A percentile compares a stretch with the other conserved stretches of the same genome.
These are phyloP conservation scores for Colletotrichum acutatum DNA, from an alignment of 2,329 filamentous ascomycete genomes.

Conservation along the genomic window DNA sequence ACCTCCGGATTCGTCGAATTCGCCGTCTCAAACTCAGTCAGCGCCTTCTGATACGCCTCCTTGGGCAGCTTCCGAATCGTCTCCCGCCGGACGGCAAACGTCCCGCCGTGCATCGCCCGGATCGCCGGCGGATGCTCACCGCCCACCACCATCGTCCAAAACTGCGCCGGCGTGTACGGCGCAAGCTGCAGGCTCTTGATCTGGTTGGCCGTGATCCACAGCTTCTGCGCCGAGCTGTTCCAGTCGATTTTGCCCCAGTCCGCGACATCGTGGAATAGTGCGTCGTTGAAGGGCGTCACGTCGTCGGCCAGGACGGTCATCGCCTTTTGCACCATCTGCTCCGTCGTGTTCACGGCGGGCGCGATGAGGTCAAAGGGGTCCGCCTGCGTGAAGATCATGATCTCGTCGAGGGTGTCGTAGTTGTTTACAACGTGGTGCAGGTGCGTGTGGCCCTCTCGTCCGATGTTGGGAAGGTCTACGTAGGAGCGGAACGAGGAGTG, in stretches of 20 bases:
- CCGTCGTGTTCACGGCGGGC: constrained; percentile 12
- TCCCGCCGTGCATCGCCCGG: constrained; percentile 36
- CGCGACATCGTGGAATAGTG: constrained; percentile 25
- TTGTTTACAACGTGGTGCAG: constrained; percentile 26
- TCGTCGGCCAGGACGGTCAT: constrained; percentile 8
- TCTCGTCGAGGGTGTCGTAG: constrained; percentile 31
- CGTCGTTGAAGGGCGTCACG: constrained; percentile 35
- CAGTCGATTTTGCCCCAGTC: constrained; percentile 34
- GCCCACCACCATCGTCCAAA: constrained; percentile 25
- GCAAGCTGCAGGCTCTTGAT: constrained; percentile 14
- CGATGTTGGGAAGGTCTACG: constrained; percentile 24
- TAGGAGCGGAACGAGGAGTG: constrained; percentile 34
- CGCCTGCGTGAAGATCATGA: constrained; percentile 35
- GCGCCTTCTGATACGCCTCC: constrained; percentile 14
- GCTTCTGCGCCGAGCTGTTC: constrained; percentile 23
- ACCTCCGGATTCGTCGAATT: constrained; percentile 34
- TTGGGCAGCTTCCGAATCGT: constrained; percentile 29
- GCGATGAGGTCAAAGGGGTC: constrained; percentile 29
- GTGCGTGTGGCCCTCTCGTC: constrained; percentile 33
- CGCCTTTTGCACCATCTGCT: constrained; percentile 29
- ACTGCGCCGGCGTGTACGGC: constrained; percentile 31
- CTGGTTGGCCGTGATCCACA: constrained; percentile 36
- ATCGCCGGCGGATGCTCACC: constrained; percentile 30
- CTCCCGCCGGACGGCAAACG: constrained; percentile 30
- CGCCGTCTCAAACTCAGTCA: constrained; percentile 32